Percentiles rank a stretch among this genome's conserved stretches.
These are phyloP conservation scores for Yamadazyma triangularis DNA, from an alignment of 1,139 yeast species.

Conservation along the genomic window DNA sequence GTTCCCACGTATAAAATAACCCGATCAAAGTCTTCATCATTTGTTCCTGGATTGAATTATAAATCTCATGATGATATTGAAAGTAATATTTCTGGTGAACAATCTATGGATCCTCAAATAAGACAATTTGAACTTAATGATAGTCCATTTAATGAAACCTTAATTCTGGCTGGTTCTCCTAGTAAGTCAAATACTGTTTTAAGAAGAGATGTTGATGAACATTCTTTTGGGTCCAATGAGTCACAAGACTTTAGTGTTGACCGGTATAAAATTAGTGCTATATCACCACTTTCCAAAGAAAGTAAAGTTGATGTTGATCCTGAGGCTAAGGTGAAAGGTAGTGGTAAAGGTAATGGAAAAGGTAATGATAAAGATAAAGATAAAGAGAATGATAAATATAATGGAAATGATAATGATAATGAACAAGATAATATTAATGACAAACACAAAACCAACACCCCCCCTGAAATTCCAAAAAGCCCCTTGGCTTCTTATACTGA, in stretches of 20 bases:
- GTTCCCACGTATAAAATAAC: conserved; percentile 3
- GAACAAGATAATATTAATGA: neutral
- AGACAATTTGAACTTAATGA: conserved; percentile 3
- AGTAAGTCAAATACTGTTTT: conserved; percentile 10
- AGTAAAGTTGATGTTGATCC: neutral
- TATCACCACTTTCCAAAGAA: conserved; percentile 7
- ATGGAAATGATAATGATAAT: neutral
- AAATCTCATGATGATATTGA: neutral
- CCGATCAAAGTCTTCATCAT: conserved; percentile 7
- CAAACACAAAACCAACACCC: neutral
- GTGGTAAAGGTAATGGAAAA: neutral
- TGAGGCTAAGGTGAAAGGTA: neutral
- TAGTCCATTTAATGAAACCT: conserved; percentile 17
- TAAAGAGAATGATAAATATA: neutral
- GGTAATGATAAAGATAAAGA: neutral
- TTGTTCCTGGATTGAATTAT: conserved; percentile 10
- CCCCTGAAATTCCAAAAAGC: too few relatives aligned
- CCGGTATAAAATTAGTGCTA: conserved; percentile 3
- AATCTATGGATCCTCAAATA: neutral
- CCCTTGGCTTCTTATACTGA: neutral
- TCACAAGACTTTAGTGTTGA: conserved; percentile 1
- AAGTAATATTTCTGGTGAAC: neutral
- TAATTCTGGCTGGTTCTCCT: conserved; percentile 14
- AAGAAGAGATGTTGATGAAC: conserved; percentile 2
- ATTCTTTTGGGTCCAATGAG: conserved; percentile 1